phyloP scores from a whole-genome alignment of 2,329 filamentous ascomycete species.

The Parasarocladium wereldwijsianum region DNA sequence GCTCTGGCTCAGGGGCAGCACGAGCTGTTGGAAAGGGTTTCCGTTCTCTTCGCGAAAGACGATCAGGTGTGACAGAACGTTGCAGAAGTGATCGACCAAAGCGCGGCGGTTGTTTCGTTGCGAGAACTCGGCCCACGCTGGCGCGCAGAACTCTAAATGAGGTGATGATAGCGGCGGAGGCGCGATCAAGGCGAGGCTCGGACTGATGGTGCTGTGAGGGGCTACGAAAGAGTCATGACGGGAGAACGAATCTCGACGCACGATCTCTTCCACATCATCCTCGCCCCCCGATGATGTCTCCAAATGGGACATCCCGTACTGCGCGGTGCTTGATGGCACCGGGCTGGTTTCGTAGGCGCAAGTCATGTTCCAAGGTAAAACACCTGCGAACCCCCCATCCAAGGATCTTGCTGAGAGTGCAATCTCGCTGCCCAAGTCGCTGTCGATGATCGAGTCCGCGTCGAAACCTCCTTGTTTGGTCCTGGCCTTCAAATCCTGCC shows the following conservation, averaged over 20 bases:
- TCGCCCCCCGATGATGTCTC: slow-evolving; percentile 6
- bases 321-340: too few species aligned
- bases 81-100: slow-evolving; percentile 48
- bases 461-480: slow-evolving; percentile 1
- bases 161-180: slow-evolving; percentile 10
- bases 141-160: slow-evolving; percentile 34
- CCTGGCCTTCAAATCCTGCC: slow-evolving; percentile 5
- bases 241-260: slow-evolving; percentile 9
- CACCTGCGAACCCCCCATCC: slow-evolving; percentile 1
- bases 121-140: slow-evolving; percentile 42
- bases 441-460: neutral
- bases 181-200: slow-evolving; percentile 14
- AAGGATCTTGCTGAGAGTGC: slow-evolving; percentile 1
- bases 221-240: too few species aligned
- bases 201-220: slow-evolving; percentile 8
- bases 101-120: slow-evolving; percentile 36
- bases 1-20: slow-evolving; percentile 41
- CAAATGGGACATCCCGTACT: neutral
- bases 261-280: slow-evolving; percentile 15
- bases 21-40: slow-evolving; percentile 48
- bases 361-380: neutral
- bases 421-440: neutral
- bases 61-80: slow-evolving; percentile 48
- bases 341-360: too few species aligned
- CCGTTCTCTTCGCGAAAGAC: slow-evolving; percentile 48